Conservation (phyloP, 2,329 filamentous ascomycete species). For the Sarocladium oryzae region DNA sequence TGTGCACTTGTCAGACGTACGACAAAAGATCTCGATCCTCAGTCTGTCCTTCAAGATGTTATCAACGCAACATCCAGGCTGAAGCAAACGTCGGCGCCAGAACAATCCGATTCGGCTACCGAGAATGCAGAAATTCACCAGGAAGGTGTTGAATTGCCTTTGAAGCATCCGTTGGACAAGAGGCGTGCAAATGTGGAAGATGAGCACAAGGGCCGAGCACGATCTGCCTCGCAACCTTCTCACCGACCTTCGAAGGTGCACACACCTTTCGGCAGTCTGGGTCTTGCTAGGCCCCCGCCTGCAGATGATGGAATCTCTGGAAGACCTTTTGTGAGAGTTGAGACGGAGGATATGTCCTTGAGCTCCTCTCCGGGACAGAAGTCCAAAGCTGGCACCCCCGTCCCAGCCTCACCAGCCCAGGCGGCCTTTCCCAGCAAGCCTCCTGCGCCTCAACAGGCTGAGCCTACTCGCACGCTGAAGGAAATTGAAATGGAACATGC, state of each 20-base stretch:
- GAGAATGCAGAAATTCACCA: background rate
- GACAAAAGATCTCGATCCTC: constrained; percentile 32
- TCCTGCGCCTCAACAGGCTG: constrained; percentile 9
- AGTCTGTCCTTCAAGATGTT: constrained; percentile 40
- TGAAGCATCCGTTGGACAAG: constrained; percentile 9
- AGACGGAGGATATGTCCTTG: constrained; percentile 2
- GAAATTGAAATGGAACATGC: constrained; percentile 12
- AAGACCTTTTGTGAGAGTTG: constrained; percentile 46
- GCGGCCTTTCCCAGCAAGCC: constrained; percentile 1
- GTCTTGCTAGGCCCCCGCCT: constrained; percentile 16
- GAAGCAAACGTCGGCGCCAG: background rate
- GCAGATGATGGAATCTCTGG: constrained; percentile 47
- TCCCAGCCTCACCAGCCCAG: constrained; percentile 6
- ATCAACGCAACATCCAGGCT: constrained; percentile 25
- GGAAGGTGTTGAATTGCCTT: constrained; percentile 9
- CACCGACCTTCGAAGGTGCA: constrained; percentile 17
- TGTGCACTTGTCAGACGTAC: constrained; percentile 40
- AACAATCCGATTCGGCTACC: background rate
- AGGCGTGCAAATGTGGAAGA: constrained; percentile 17
- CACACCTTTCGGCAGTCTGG: constrained; percentile 18
- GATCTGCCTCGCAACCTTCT: constrained; percentile 17
- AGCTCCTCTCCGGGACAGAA: constrained; percentile 21
- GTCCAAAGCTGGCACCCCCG: constrained; percentile 10
- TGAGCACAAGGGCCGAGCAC: constrained; percentile 5
- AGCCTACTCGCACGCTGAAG: constrained; percentile 5